Base-by-base conservation (phyloP, 83 land plant species). In the Picea abies region DNA sequence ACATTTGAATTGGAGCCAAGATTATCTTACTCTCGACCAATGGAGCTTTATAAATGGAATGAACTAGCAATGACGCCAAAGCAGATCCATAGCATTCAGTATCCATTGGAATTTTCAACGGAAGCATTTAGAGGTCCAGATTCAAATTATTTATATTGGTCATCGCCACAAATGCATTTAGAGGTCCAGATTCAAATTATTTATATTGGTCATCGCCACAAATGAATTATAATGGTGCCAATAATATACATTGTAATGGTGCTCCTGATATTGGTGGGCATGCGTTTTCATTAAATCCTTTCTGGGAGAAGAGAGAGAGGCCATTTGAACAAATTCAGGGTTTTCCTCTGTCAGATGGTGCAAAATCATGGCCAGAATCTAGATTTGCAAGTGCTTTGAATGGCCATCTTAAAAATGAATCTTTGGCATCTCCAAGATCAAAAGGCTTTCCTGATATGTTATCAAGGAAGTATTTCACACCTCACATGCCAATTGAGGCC, bases 401-500 rank as follows among this genome's bases (percentile, higher is more conserved):
- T 41, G 10, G 77, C 25, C 44, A 8, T 20, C 25, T 19, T 73
- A n/a, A 73, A 14, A 73, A 44, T 73, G 77, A 44, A 41, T 44
- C 39, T n/a, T 8, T 41, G 20, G 56, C 12, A 81, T 81, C 17
- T 69, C 20, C 56, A 67, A 47, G 19, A 49, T 44, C 76, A 49
- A 44, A 41, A 20, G 60, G 29, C 83, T 60, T 8, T 16, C 3
- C 78, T 75, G 87, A 78, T 26, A 29, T 62, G 22, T 2, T 25
- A 19, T 23, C 29, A 17, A 65, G 32, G 25, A 85, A 81, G 58
- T 63, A 63, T 82, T 92, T 86, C 83, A 62, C 47, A 70, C 79
- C 89, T 14, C 85, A 90, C 60, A 90, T 85, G 90, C 67, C 89
- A 35, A 63, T 69, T 4, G 87, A 90, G 69, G 87, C 60, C 78